Evolutionary conservation across 1,139 yeast species (phyloP), one percentile per base, ranked within the genome.

Genomic region (Candida sanyaensis): DNA sequence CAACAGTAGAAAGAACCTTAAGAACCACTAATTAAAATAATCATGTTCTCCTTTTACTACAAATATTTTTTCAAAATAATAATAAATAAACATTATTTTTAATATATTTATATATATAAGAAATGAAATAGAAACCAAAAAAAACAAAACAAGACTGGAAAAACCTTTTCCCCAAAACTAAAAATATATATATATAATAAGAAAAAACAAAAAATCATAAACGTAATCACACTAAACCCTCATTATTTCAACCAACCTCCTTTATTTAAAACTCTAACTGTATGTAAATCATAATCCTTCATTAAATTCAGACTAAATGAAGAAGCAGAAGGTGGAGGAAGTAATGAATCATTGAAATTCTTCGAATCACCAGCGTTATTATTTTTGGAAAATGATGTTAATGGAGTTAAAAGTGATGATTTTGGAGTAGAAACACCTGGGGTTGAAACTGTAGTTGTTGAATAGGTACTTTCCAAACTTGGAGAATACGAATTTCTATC

Each of bases 181-280:
- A 26, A 26, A n/a, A n/a, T n/a, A n/a, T n/a, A 26, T 10, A 32
- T 32, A 36, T 17, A 12, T 23, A 36, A 24, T 36, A 26, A 24
- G 24, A 10, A 24, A 32, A 32, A 8, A 12, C 21, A 11, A 32
- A 17, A n/a, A 6, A 29, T 6, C 17, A 36, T 23, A 36, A 23
- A 11, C 27, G 12, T 17, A 9, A 13, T 8, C 10, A 33, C 6
- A 17, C 21, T 6, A 6, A 32, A 32, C 12, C 17, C 21, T 17
- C 10, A 26, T 36, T 46, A 42, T 28, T 48, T 48, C 42, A 44
- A 42, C 45, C 48, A 50, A 11, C 45, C 39, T n/a, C 45, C 39
- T 42, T 42, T 49, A 42, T 47, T 45, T 29, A 50, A 39, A 8
- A 42, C 44, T 29, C 43, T 44, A 34, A 50, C 44, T n/a, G 50